These are phyloP conservation scores for Coemansia sp. DNA, from an alignment of 192 early-diverging fungal species.

Conservation along the genomic window DNA sequence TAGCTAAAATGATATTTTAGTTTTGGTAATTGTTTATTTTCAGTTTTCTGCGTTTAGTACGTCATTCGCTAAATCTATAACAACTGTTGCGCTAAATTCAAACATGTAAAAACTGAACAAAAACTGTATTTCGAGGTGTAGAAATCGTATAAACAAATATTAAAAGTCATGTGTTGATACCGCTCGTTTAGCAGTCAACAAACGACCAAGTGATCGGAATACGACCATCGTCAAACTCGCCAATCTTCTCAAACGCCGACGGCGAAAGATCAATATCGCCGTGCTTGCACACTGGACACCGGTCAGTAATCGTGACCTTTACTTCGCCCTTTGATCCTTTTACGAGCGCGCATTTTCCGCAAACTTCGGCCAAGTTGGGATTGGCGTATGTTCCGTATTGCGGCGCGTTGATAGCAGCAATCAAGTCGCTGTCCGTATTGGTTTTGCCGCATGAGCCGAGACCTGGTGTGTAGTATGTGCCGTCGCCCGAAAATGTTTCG, in stretches of 20 bases:
- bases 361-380: constrained; percentile 49
- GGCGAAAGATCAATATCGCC: constrained; percentile 61
- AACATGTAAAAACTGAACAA: neutral
- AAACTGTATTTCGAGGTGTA: neutral
- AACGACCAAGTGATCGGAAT: constrained; percentile 58
- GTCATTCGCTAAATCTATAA: no score
- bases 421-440: constrained; percentile 51
- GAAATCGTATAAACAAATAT: neutral
- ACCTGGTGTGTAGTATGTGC: constrained; percentile 59
- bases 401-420: constrained; percentile 60
- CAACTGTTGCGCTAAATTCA: neutral
- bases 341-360: constrained; percentile 56
- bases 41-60: no score
- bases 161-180: neutral
- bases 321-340: constrained; percentile 52
- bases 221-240: constrained; percentile 49
- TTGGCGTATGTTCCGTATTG: constrained; percentile 57
- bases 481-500: constrained; percentile 55
- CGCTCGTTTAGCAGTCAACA: constrained; percentile 32
- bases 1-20: no score
- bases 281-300: constrained; percentile 54
- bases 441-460: constrained; percentile 58
- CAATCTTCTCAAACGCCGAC: constrained; percentile 58
- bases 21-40: no score
- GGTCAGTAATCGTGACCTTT: constrained; percentile 57